A percentile compares a stretch with the other conserved stretches of the same genome.
These are phyloP conservation scores for Lactifluus subvellereus DNA, from an alignment of 768 basidiomycete genomes.

Conservation along the genomic window DNA sequence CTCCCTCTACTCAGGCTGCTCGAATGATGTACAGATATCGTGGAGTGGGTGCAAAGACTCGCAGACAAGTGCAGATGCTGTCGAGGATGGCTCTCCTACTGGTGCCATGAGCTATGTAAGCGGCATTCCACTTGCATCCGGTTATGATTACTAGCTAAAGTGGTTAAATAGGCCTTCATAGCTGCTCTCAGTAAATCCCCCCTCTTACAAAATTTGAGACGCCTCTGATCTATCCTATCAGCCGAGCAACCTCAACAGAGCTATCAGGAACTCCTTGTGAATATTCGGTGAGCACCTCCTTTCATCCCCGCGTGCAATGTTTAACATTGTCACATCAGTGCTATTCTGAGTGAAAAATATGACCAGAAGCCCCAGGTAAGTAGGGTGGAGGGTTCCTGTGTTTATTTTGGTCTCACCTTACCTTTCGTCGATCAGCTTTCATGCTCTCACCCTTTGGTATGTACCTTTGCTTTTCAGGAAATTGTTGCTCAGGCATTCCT, in stretches of 20 bases:
- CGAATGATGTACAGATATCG: slow-evolving; percentile 50
- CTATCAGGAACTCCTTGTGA: slow-evolving; percentile 56
- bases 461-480: slow-evolving; percentile 14
- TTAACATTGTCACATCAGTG: slow-evolving; percentile 31
- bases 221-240: slow-evolving; percentile 22
- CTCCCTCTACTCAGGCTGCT: background rate
- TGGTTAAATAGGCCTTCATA: slow-evolving; percentile 49
- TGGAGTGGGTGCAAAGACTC: slow-evolving; percentile 83
- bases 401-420: background rate
- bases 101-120: slow-evolving; percentile 80
- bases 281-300: slow-evolving; percentile 41
- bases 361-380: slow-evolving; percentile 59
- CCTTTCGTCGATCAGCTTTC: slow-evolving; percentile 38
- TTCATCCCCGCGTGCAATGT: background rate
- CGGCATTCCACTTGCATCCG: slow-evolving; percentile 10
- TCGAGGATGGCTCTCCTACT: slow-evolving; percentile 63
- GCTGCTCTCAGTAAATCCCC: slow-evolving; percentile 44
- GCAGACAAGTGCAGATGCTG: slow-evolving; percentile 77
- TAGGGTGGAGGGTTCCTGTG: background rate
- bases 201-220: background rate
- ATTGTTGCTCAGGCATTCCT: background rate
- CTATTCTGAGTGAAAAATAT: slow-evolving; percentile 53
- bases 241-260: slow-evolving; percentile 50
- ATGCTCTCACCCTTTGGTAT: slow-evolving; percentile 66
- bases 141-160: background rate